phyloP scores from a whole-genome alignment of 768 basidiomycete genomes.

The Lenzites betulinus region DNA sequence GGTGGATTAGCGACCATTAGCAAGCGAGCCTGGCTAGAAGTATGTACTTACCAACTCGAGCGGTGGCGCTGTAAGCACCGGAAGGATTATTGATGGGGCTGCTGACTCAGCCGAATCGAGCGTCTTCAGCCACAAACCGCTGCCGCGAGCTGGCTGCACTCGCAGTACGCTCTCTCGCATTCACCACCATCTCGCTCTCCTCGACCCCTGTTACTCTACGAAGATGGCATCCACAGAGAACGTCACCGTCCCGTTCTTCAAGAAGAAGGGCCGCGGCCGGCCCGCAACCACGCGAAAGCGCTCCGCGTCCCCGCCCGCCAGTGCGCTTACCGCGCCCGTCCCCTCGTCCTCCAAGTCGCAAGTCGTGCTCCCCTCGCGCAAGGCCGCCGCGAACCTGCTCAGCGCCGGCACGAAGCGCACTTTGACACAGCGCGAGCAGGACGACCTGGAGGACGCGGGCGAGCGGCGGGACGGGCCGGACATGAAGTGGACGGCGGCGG shows the following conservation, averaged over 20 bases:
- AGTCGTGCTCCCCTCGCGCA: constrained; percentile 79
- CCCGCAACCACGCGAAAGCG: constrained; percentile 78
- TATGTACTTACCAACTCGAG: constrained; percentile 4
- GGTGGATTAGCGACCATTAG: no score
- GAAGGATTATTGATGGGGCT: not conserved
- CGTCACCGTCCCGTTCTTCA: constrained; percentile 83
- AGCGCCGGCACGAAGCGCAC: constrained; percentile 76
- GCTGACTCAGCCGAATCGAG: constrained; percentile 7
- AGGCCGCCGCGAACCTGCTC: constrained; percentile 66
- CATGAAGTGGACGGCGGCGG: constrained; percentile 76
- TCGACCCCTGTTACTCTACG: no score
- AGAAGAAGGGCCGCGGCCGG: constrained; percentile 78
- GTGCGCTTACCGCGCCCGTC: constrained; percentile 28
- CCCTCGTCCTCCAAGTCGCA: constrained; percentile 56
- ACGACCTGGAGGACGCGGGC: constrained; percentile 55
- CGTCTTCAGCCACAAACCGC: constrained; percentile 11
- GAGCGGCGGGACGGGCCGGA: constrained; percentile 53
- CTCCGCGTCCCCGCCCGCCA: constrained; percentile 60
- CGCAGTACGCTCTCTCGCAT: not conserved
- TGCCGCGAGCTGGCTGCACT: no score
- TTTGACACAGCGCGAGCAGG: constrained; percentile 48
- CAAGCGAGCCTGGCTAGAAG: no score
- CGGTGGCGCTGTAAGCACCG: constrained; percentile 1
- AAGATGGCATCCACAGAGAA: constrained; percentile 26
- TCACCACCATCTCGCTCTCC: no score